Evolutionary conservation across 345 rosid species (phyloP), one percentile per base, ranked within the genome.

Genomic region (Isatis tinctoria): DNA sequence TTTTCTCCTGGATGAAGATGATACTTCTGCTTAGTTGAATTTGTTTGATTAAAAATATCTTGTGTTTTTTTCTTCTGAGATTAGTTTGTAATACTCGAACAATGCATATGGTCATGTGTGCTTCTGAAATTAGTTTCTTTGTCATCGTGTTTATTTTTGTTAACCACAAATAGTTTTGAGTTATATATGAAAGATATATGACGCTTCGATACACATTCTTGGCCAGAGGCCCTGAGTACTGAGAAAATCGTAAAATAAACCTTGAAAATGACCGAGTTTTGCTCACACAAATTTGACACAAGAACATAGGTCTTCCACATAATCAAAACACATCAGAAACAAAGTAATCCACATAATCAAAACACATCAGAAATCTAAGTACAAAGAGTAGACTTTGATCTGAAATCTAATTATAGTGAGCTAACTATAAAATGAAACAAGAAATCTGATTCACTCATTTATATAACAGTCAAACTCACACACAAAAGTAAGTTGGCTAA

Each of bases 11-110:
- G 4, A 32, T 48, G 57, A 61, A 16, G 10, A 24, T 40, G 59
- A 69, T 70, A 54, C 65, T 69, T 30, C 40, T 62, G 66, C 1
- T 9, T 70, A 70, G 67, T 63, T 64, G 61, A 68, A 51, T 60
- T 74, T 59, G 68, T 67, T 61, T 22, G 73, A 27, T 62, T 54
- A 26, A 71, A 76, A 27, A 45, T 53, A 44, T 70, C 6, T 43
- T 58, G 62, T 74, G 24, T 74, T 20, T 20, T 22, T 22, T 1
- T 22, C 24, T 62, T 60, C 54, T 48, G 36, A 59, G 9, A 28
- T 59, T n/a, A 57, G n/a, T 47, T 62, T 62, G 60, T 54, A 63
- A 47, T 63, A 37, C 45, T 52, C 14, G 11, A 13, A 33, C 47
- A 62, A 44, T 35, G 32, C 44, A 20, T 56, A 35, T 62, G 51